Evolutionary conservation across 2,329 filamentous ascomycete genomes (phyloP).

Genomic region (Monosporascus sp.): DNA sequence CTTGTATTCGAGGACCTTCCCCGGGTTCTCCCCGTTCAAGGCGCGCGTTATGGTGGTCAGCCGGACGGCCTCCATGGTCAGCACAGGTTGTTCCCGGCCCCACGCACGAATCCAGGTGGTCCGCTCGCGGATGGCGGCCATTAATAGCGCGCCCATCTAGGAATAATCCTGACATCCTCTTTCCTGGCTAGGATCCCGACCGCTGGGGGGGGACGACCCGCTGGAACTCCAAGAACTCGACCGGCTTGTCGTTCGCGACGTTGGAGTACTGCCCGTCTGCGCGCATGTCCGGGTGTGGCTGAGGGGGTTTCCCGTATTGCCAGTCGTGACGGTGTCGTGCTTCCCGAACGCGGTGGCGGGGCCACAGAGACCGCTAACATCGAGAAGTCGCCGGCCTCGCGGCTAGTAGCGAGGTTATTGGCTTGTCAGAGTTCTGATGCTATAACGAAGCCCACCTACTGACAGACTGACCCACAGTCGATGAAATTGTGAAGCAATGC

Average conservation of each 20-base stretch:
- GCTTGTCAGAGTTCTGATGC: neutral
- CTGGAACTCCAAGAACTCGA: slow-evolving; percentile 29
- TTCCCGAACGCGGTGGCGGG: slow-evolving; percentile 10
- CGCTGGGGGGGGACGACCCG: slow-evolving; percentile 15
- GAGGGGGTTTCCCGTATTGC: slow-evolving; percentile 12
- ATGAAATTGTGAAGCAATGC: too few species aligned
- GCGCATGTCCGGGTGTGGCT: slow-evolving; percentile 8
- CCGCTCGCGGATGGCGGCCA: slow-evolving; percentile 22
- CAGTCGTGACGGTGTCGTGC: slow-evolving; percentile 10
- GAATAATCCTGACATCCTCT: slow-evolving; percentile 16
- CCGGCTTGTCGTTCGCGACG: slow-evolving; percentile 25
- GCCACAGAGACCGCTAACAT: slow-evolving; percentile 13
- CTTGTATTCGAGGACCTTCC: slow-evolving; percentile 11
- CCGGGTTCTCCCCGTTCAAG: slow-evolving; percentile 13
- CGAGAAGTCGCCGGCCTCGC: slow-evolving; percentile 5
- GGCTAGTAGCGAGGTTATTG: slow-evolving; percentile 14
- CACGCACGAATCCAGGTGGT: slow-evolving; percentile 9
- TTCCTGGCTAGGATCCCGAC: slow-evolving; percentile 16
- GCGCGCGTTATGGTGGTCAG: slow-evolving; percentile 12
- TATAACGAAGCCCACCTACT: too few species aligned
- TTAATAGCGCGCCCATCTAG: slow-evolving; percentile 12
- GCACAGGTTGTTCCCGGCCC: slow-evolving; percentile 6
- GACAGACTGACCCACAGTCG: too few species aligned
- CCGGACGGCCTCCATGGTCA: slow-evolving; percentile 12
- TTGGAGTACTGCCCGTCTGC: slow-evolving; percentile 29